Base-by-base conservation (phyloP, 73 alveolate species). In the Blepharisma japonicum region DNA sequence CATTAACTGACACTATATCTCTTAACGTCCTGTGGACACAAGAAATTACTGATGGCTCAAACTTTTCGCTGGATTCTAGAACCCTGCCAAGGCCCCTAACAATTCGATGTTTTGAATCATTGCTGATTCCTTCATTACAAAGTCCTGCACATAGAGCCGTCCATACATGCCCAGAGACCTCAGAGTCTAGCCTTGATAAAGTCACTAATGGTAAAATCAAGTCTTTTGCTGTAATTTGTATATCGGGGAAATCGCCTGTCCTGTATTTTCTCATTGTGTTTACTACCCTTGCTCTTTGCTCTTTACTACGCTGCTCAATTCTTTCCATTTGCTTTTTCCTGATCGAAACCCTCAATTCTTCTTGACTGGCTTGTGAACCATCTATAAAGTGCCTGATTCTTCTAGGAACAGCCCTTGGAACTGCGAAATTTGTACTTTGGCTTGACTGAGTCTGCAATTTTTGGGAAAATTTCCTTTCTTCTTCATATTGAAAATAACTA, bases 201-300 rank as follows among this genome's bases (percentile, higher is more conserved):
- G 92, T 93, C 82, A 80, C 68, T 45, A 92, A 77, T 32, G 98
- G 98, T 67, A 74, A 80, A 54, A 92, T 80, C 6, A 92, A 55
- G 72, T 92, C 98, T 49, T 83, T 84, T 71, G 86, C 84, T 68
- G 81, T 77, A 6, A 92, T 92, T 81, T 90, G 87, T 25, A 92
- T 92, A 82, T 92, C 98, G 6, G 98, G 98, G 48, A 92, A 81
- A 72, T 92, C 98, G n/a, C 98, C 98, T 48, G 77, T 86, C 80
- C 98, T 77, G 78, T 92, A 92, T 51, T 82, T 79, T 79, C 98
- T 87, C 80, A 84, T 87, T 53, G 90, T 77, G 68, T 82, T 89
- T 7, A 86, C 89, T 81, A 81, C 85, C 46, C 82, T 71, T 67
- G 87, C 88, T 80, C 82, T 79, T 23, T 77, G 83, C 55, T 91